Evolutionary conservation across 2,329 filamentous ascomycete genomes (phyloP).

Genomic region (Penicillium hesseltinei): DNA sequence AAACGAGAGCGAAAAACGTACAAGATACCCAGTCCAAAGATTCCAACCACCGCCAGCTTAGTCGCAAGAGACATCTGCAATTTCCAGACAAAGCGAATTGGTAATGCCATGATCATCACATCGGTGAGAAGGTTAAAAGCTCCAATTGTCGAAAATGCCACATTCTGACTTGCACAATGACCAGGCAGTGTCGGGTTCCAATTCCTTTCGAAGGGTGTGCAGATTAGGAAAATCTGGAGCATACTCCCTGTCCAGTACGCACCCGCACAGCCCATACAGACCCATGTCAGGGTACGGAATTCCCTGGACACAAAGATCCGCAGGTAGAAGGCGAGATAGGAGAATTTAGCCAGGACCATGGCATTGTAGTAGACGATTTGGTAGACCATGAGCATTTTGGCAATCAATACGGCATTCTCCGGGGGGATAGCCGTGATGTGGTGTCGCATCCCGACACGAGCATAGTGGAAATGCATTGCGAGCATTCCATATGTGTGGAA

Average conservation of each 20-base stretch:
- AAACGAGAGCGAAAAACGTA: conserved; percentile 6
- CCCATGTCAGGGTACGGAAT: conserved; percentile 30
- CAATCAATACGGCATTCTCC: conserved; percentile 9
- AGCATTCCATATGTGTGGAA: conserved; percentile 23
- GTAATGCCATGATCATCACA: conserved; percentile 23
- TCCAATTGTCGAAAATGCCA: conserved; percentile 24
- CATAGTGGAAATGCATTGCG: conserved; percentile 21
- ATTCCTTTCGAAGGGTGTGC: conserved; percentile 20
- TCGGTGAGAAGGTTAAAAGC: conserved; percentile 28
- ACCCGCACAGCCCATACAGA: conserved; percentile 25
- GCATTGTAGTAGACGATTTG: conserved; percentile 31
- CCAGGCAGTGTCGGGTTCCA: conserved; percentile 19
- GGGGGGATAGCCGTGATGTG: conserved; percentile 6
- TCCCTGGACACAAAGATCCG: conserved; percentile 32
- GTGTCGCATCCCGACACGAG: conserved; percentile 18
- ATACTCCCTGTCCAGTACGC: conserved; percentile 30
- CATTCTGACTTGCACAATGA: conserved; percentile 24
- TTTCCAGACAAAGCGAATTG: conserved; percentile 27
- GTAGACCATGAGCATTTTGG: conserved; percentile 21
- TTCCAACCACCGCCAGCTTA: conserved; percentile 22
- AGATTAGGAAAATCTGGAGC: conserved; percentile 29
- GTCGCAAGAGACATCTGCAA: conserved; percentile 25
- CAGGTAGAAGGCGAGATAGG: conserved; percentile 33
- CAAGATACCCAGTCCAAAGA: conserved; percentile 28
- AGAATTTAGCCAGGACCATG: conserved; percentile 30